Evolutionary conservation across 2,329 filamentous ascomycete species (phyloP).

Genomic region (Cladosporium sp.): DNA sequence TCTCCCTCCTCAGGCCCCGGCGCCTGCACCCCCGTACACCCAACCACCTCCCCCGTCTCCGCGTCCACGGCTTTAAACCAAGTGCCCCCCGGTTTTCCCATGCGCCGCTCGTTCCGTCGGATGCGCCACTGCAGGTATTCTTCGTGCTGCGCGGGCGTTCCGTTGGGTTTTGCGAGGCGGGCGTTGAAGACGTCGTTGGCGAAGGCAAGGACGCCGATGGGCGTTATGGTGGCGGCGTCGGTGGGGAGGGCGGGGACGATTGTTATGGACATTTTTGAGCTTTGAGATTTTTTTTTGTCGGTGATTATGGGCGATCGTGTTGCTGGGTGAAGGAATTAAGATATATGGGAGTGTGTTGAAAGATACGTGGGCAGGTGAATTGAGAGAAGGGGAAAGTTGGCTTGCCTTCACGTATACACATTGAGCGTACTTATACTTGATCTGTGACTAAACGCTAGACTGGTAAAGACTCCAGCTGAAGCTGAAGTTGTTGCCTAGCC

Average conservation of each 20-base stretch:
- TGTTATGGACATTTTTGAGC: background rate
- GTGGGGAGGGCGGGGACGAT: background rate
- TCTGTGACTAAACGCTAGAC: too few relatives aligned
- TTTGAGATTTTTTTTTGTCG: background rate
- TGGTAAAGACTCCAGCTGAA: too few relatives aligned
- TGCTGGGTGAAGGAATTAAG: too few relatives aligned
- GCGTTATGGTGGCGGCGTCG: background rate
- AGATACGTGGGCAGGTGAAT: too few relatives aligned
- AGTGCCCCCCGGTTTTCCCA: background rate
- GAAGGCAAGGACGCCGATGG: constrained; percentile 5
- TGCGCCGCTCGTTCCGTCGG: background rate
- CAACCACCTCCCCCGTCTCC: background rate
- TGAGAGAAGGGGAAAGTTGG: too few relatives aligned
- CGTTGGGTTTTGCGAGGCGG: background rate
- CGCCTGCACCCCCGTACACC: constrained; percentile 2
- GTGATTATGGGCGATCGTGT: too few relatives aligned
- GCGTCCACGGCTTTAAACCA: constrained; percentile 11
- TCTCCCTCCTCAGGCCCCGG: background rate
- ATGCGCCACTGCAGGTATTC: constrained; percentile 6
- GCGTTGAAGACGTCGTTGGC: constrained; percentile 2
- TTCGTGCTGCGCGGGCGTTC: background rate
- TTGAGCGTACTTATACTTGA: too few relatives aligned
- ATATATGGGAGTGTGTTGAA: too few relatives aligned
- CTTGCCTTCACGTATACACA: too few relatives aligned
- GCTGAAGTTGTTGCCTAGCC: too few relatives aligned